Evolutionary conservation across 2,329 filamentous ascomycete genomes (phyloP).

Genomic region (Thelonectria discophora): DNA sequence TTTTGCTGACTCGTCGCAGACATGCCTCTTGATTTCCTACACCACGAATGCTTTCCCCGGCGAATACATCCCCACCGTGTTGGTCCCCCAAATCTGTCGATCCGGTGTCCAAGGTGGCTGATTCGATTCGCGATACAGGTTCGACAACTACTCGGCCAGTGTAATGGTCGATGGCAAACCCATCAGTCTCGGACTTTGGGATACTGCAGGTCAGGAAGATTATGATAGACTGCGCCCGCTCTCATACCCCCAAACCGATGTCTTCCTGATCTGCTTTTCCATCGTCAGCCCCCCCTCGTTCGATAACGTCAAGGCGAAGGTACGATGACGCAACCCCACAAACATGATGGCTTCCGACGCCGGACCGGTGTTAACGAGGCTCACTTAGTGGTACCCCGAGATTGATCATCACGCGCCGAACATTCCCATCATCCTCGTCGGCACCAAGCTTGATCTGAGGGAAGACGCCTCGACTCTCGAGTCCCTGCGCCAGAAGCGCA

Average conservation of each 20-base stretch:
- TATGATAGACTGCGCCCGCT: conserved; percentile 94
- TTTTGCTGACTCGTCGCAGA: conserved; percentile 64
- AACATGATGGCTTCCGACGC: not conserved
- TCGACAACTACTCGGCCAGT: conserved; percentile 98
- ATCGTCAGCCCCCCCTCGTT: conserved; percentile 98
- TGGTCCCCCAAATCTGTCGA: conserved; percentile 52
- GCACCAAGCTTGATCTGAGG: conserved; percentile 94
- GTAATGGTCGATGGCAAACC: conserved; percentile 99
- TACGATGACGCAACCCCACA: conserved; percentile 53
- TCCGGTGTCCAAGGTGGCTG: conserved; percentile 1
- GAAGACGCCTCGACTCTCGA: conserved; percentile 87
- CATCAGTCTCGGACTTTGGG: conserved; percentile 96
- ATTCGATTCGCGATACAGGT: conserved; percentile 61
- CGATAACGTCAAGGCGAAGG: conserved; percentile 99
- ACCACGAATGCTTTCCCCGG: conserved; percentile 99
- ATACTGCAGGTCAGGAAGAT: conserved; percentile 98
- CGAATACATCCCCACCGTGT: conserved; percentile 99
- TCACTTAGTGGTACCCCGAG: conserved; percentile 87
- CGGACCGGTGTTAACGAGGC: conserved; percentile 21
- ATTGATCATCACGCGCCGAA: conserved; percentile 96
- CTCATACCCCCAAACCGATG: conserved; percentile 97
- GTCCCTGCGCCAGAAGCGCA: conserved; percentile 86
- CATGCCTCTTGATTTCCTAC: conserved; percentile 98
- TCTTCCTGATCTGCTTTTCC: conserved; percentile 98
- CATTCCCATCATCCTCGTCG: conserved; percentile 95